Evolutionary conservation across 148 eudicot genomes (phyloP), one percentile per base, ranked within the genome.

Genomic region (Hydrangea macrophylla): DNA sequence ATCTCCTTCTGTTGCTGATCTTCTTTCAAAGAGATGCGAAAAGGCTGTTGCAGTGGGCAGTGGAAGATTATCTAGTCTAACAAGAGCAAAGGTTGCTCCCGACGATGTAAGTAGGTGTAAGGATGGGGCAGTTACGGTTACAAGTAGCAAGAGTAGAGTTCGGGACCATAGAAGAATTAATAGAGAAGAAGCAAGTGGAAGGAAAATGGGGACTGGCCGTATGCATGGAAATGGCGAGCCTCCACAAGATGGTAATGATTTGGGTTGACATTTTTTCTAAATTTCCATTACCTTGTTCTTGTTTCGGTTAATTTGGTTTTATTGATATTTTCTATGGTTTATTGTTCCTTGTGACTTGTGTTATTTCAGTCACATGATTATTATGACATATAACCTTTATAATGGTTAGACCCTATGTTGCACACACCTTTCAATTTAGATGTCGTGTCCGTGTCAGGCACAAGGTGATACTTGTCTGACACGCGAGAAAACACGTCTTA

Each of bases 1-100:
- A 67, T 85, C 97, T 77, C 85, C 96, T 64, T 70, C 84, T 9
- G 78, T 75, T 36, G 70, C 71, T 50, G 98, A 84, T 73, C 48
- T 78, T 48, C 77, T 82, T 62, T 74, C 89, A 8, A 80, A 64
- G 69, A 79, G 80, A 73, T 64, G 76, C 44, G 98, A 83, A 58
- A 72, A 67, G 51, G 77, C 77, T 65, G 72, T 64, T 0, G 58
- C 36, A 0, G n/a, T 75, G 54, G 78, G 54, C 37, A 67, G 69
- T 73, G 88, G 88, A 27, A 87, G 96, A 61, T 72, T 74, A 57
- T 87, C 73, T 64, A 70, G 77, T 60, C 59, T 39, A 48, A 67
- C 55, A 13, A 67, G 72, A 57, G 68, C 73, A 64, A 74, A 69
- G 39, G 73, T 69, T 40, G 45, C 66, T 30, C 25, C 51, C 26